Evolutionary conservation across 1,284 basidiomycete species (phyloP), one percentile per base, ranked within the genome.

Genomic region (Pseudozyma sp.): DNA sequence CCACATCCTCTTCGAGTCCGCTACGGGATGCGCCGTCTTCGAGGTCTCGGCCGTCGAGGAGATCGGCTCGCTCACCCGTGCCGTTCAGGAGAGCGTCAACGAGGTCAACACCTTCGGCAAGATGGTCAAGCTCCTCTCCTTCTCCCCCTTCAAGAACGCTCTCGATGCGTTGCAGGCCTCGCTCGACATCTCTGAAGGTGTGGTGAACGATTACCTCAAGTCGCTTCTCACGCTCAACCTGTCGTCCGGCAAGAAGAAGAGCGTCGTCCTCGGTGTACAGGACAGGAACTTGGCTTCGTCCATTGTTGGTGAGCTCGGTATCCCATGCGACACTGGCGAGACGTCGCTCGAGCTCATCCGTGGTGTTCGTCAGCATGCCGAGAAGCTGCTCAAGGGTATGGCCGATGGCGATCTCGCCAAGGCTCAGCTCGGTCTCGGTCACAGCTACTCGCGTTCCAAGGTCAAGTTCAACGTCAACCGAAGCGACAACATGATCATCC

Each of bases 401-500:
- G 90, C 95, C 81, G 89, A 89, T 59, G 92, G 92, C 76, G 97
- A 99, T 88, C 88, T 98, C 69, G 89, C 88, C 65, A 93, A 95
- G 83, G 94, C 97, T 14, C 81, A 83, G 70, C 92, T 99, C 77
- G 96, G 96, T 85, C 89, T 99, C 51, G 96, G 96, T 52, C 96
- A 99, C 89, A 94, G 93, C 19, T 98, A 97, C 88, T 98, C 94
- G 34, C 92, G 96, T 77, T 92, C 95, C 64, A 99, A 99, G 86
- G 92, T 99, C 80, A 84, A 84, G 86, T 99, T 99, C 90, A 99
- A 99, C 88, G 96, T 98, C 78, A 98, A 99, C 89, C 90, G 96
- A 76, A 91, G 94, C 72, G 96, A 99, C 88, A 99, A 99, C 88
- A 99, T 99, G 96, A 99, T 99, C 87, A 99, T 99, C 83, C 97